Evolutionary conservation across 2,329 filamentous ascomycete species (phyloP).

Genomic region (Ophiognomonia clavigignenti-juglandacearum): DNA sequence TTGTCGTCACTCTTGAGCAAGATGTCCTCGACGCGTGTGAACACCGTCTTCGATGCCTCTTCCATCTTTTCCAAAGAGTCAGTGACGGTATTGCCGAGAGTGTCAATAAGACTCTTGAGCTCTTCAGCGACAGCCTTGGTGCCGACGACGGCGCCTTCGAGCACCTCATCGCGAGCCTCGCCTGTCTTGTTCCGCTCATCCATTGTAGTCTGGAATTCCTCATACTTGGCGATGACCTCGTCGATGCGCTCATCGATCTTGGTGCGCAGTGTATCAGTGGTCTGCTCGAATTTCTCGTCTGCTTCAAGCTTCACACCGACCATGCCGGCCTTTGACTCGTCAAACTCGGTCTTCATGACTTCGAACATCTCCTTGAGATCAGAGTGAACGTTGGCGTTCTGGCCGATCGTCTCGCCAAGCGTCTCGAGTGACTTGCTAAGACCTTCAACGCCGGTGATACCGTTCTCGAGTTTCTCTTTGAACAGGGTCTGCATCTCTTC

Average conservation of each 20-base stretch:
- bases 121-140: constrained; percentile 84
- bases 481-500: constrained; percentile 74
- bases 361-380: constrained; percentile 69
- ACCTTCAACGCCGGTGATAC: constrained; percentile 65
- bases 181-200: constrained; percentile 70
- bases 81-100: constrained; percentile 73
- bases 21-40: constrained; percentile 75
- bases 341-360: constrained; percentile 79
- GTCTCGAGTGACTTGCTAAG: constrained; percentile 66
- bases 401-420: constrained; percentile 57
- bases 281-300: constrained; percentile 68
- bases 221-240: constrained; percentile 81
- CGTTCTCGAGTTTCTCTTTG: constrained; percentile 71
- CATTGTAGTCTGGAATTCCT: constrained; percentile 71
- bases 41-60: constrained; percentile 82
- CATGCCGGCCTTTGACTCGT: constrained; percentile 75
- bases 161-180: constrained; percentile 67
- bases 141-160: constrained; percentile 67
- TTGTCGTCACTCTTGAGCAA: constrained; percentile 70
- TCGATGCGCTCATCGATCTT: constrained; percentile 64
- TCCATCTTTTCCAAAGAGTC: constrained; percentile 84
- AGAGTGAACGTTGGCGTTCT: constrained; percentile 52
- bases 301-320: constrained; percentile 77
- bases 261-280: constrained; percentile 46
- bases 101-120: constrained; percentile 79